A percentile compares a stretch with the other conserved stretches of the same genome.
These are phyloP conservation scores for Scutellaria minor DNA, from an alignment of 257 asterid species.

Conservation along the genomic window DNA sequence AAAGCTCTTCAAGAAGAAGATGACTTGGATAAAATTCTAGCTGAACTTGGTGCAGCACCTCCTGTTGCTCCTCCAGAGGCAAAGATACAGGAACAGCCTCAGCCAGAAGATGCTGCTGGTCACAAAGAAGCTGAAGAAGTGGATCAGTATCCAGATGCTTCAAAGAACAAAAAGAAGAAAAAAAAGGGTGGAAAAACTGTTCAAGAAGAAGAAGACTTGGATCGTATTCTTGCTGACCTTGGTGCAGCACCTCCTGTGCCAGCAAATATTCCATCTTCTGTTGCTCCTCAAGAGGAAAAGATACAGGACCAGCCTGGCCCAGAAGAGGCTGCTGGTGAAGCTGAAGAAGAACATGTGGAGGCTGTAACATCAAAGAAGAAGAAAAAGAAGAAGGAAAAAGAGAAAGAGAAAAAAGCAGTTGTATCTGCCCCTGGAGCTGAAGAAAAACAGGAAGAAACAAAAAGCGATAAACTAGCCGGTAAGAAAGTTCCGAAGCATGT, in stretches of 20 bases:
- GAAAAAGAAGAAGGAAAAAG: conserved; percentile 86
- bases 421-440: conserved; percentile 59
- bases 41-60: conserved; percentile 76
- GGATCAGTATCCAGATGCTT: conserved; percentile 43
- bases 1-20: conserved; percentile 77
- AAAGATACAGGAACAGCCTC: conserved; percentile 52
- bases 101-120: conserved; percentile 51
- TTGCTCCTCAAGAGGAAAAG: conserved; percentile 47
- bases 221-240: conserved; percentile 81
- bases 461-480: conserved; percentile 55
- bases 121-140: conserved; percentile 62
- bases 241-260: conserved; percentile 60
- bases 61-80: conserved; percentile 45
- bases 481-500: conserved; percentile 83
- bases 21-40: conserved; percentile 77
- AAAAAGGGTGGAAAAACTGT: conserved; percentile 72
- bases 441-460: conserved; percentile 65
- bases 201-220: conserved; percentile 83
- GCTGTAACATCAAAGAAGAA: conserved; percentile 78
- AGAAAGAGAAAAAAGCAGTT: conserved; percentile 67
- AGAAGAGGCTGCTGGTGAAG: conserved; percentile 61
- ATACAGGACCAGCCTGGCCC: conserved; percentile 52
- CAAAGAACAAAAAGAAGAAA: conserved; percentile 83
- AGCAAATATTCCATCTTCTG: conserved; percentile 42
- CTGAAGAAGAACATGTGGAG: conserved; percentile 64